Evolutionary conservation across 192 early-diverging fungal genomes (phyloP).

Genomic region (Coemansia sp.): DNA sequence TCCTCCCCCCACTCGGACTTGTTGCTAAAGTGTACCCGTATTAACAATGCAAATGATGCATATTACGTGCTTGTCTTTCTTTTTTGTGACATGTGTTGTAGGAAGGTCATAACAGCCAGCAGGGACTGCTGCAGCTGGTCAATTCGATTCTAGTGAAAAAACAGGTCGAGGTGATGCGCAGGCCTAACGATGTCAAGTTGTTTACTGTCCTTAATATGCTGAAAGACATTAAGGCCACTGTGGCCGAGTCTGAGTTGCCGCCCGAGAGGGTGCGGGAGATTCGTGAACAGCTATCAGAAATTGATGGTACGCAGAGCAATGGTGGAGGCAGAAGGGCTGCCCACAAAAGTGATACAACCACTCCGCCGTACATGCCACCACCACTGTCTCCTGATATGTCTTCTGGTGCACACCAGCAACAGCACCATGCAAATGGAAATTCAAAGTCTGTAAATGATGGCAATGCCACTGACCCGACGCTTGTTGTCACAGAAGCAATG

Average conservation of each 20-base stretch:
- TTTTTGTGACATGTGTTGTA: slow-evolving; percentile 9
- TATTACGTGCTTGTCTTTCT: slow-evolving; percentile 5
- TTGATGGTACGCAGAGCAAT: slow-evolving; percentile 11
- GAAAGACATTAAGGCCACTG: slow-evolving; percentile 29
- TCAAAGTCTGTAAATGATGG: not conserved
- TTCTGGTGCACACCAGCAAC: not conserved
- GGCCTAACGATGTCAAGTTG: slow-evolving; percentile 35
- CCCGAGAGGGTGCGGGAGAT: slow-evolving; percentile 21
- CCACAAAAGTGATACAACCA: not conserved
- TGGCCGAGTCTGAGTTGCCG: slow-evolving; percentile 25
- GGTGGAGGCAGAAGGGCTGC: not conserved
- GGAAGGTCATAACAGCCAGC: slow-evolving; percentile 18
- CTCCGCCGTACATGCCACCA: slow-evolving; percentile 23
- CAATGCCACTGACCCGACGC: not conserved
- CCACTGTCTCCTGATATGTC: not conserved
- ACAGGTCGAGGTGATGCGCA: slow-evolving; percentile 39
- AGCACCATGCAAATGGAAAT: not conserved
- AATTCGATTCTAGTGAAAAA: slow-evolving; percentile 37
- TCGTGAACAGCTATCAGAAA: slow-evolving; percentile 24
- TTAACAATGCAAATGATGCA: not conserved
- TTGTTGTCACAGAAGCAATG: not conserved
- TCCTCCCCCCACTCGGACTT: not conserved
- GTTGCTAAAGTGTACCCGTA: not conserved
- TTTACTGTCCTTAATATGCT: slow-evolving; percentile 32
- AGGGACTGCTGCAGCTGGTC: slow-evolving; percentile 35